Percentiles rank a stretch among this genome's conserved stretches.
Conservation (phyloP, 148 eudicot species). For the Agrostemma githago region DNA sequence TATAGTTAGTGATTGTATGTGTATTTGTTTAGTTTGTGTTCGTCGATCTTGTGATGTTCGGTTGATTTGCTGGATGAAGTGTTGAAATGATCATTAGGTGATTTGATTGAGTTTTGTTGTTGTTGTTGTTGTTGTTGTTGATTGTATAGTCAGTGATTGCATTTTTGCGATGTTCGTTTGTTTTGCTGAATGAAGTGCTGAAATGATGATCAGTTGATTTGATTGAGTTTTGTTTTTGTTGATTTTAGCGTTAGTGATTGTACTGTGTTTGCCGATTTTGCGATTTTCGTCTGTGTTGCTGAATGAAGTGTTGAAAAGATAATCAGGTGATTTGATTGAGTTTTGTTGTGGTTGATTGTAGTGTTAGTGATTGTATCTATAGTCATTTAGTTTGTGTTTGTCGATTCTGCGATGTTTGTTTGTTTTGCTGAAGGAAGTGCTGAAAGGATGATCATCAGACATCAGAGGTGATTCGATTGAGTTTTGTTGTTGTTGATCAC, state of each 20-base stretch:
- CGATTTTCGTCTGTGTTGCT: neutral
- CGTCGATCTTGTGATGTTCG: neutral
- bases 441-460: constrained; percentile 51
- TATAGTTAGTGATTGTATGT: neutral
- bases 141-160: neutral
- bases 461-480: constrained; percentile 49
- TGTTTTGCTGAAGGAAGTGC: neutral
- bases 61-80: constrained; percentile 7
- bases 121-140: neutral
- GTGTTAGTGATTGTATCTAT: neutral
- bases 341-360: neutral
- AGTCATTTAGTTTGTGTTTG: neutral
- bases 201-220: neutral
- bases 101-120: neutral
- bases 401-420: neutral
- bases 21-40: constrained; percentile 1
- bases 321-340: neutral
- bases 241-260: too few relatives aligned
- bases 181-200: neutral
- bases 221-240: neutral
- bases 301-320: neutral
- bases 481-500: neutral
- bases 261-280: neutral
- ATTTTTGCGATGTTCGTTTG: neutral
- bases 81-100: neutral